Base-by-base conservation (phyloP, 2,329 filamentous ascomycete species). In the Coniosporium tulheliwenetii region DNA sequence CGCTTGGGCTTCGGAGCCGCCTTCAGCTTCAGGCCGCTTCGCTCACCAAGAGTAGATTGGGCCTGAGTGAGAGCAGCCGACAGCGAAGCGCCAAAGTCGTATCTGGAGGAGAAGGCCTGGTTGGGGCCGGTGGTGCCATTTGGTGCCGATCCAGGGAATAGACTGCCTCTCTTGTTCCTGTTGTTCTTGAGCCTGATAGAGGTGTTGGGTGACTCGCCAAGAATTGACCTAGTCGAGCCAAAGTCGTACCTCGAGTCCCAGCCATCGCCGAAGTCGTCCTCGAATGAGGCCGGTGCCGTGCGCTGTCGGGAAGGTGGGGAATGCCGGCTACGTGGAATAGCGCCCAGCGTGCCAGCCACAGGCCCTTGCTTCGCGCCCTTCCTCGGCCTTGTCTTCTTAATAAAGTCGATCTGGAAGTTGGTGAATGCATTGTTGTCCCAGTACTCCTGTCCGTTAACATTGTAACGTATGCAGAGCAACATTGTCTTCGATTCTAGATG, bases 351-450 rank as follows among this genome's bases (percentile, higher is more conserved):
- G 73, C 61, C 59, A 44, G 56, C 56, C 14, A 53, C 46, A 12
- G 45, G 43, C 15, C 47, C 44, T 35, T 41, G 49, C 48, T 53
- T 56, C 26, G 58, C 58, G 45, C 64, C 75, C 51, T 71, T 52
- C n/a, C 43, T 40, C 37, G 51, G 39, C 45, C 82, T 72, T 49
- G 73, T 62, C 64, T 84, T 86, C 70, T 87, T 93, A 48, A 71
- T 70, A 65, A 98, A 98, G 59, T 94, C 86, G 41, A 96, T 75
- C 59, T 95, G 87, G 64, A 91, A 98, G 64, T 98, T 96, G 61
- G 77, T 74, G 29, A 69, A 67, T 50, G 69, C 68, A 59, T 98
- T 98, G 70, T 89, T 98, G 63, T 98, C 91, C 91, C 91, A 98
- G 60, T 77, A 84, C 52, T 96, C 89, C 46, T 81, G 72, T 13